Conservation (phyloP, 2,329 filamentous ascomycete genomes). For the Samsoniella hepiali region DNA sequence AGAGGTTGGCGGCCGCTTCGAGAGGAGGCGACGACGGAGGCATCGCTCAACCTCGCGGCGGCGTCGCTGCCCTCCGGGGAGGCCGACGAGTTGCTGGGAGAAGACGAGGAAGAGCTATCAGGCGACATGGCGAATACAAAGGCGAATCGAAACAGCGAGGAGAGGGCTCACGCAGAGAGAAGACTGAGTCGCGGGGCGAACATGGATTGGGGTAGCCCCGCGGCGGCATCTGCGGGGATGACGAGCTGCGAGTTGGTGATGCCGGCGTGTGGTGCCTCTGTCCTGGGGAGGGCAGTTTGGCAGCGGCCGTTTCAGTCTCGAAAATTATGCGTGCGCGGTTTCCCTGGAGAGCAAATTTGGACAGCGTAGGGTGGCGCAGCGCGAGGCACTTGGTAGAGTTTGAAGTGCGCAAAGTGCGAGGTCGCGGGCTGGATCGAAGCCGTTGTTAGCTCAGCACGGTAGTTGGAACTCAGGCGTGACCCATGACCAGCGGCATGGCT, state of each 20-base stretch:
- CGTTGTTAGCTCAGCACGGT: conserved; percentile 13
- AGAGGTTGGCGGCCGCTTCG: conserved; percentile 11
- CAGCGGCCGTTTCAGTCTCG: neutral
- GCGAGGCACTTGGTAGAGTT: neutral
- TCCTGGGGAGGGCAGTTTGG: neutral
- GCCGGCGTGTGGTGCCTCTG: neutral
- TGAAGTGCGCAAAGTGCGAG: neutral
- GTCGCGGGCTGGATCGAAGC: neutral
- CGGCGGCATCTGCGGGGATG: conserved; percentile 9
- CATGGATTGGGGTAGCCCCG: conserved; percentile 5
- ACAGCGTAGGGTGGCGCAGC: neutral
- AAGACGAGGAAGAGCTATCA: conserved; percentile 2
- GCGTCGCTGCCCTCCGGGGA: conserved; percentile 7
- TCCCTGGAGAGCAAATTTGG: no score
- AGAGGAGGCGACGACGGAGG: neutral
- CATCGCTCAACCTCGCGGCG: neutral
- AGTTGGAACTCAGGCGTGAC: conserved; percentile 8
- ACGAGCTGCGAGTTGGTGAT: conserved; percentile 1
- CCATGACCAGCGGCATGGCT: conserved; percentile 12
- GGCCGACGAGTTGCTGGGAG: conserved; percentile 4
- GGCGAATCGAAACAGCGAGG: neutral
- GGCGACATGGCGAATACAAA: conserved; percentile 1
- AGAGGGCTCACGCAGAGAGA: neutral
- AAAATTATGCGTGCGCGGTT: neutral
- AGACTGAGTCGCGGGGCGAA: neutral